Percentiles rank a stretch among this genome's conserved stretches.
Conservation (phyloP, 441 rosid species). For the Euphorbia schlechtendalii region DNA sequence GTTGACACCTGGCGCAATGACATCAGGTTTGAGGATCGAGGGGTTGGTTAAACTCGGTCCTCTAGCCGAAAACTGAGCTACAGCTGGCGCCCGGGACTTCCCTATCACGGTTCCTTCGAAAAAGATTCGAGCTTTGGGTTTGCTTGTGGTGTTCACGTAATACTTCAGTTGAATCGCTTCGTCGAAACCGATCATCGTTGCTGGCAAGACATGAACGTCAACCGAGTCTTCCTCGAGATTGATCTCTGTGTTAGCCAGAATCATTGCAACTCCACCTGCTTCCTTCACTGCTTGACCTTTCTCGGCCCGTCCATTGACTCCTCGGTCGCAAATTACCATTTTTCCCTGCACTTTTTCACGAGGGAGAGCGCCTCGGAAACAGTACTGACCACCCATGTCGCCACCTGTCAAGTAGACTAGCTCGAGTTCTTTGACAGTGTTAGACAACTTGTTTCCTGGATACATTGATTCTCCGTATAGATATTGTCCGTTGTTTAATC, state of each 20-base stretch:
- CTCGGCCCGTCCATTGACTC: constrained; percentile 63
- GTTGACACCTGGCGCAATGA: constrained; percentile 75
- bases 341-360: constrained; percentile 50
- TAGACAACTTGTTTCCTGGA: constrained; percentile 40
- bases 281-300: constrained; percentile 75
- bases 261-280: constrained; percentile 81
- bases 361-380: constrained; percentile 65
- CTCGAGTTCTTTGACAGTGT: constrained; percentile 42
- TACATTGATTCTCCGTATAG: constrained; percentile 62
- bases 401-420: constrained; percentile 61
- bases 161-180: constrained; percentile 57
- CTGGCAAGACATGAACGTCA: constrained; percentile 70
- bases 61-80: constrained; percentile 75
- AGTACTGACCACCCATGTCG: constrained; percentile 47
- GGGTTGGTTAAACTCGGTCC: constrained; percentile 77
- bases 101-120: constrained; percentile 68
- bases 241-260: constrained; percentile 58
- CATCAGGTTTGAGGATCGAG: constrained; percentile 69
- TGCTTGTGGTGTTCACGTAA: constrained; percentile 36
- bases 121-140: constrained; percentile 48
- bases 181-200: constrained; percentile 52
- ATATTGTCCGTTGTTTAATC: constrained; percentile 46
- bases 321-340: constrained; percentile 75
- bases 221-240: constrained; percentile 70
- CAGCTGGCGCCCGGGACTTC: constrained; percentile 58